phyloP scores from a whole-genome alignment of 1,139 yeast species.

The Yarrowia galli region DNA sequence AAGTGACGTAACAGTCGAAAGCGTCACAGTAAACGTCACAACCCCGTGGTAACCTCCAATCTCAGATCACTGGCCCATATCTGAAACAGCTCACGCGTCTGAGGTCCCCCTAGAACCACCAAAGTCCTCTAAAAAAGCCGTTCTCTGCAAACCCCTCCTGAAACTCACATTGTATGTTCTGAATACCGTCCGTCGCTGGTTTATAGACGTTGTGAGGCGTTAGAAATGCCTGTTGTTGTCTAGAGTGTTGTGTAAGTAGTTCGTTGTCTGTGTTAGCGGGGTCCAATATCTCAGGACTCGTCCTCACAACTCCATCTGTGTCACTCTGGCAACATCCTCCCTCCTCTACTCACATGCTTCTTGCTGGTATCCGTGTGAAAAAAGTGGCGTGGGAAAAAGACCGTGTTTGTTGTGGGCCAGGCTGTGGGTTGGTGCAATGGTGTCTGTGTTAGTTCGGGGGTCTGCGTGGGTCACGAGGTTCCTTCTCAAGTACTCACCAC shows the following conservation, averaged over 20 bases:
- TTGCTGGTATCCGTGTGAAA: not conserved
- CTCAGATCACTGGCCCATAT: too few relatives aligned
- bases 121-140: too few relatives aligned
- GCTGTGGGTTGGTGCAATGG: not conserved
- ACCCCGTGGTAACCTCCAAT: too few relatives aligned
- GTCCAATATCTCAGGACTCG: too few relatives aligned
- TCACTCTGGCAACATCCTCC: too few relatives aligned
- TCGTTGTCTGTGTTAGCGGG: constrained; percentile 6
- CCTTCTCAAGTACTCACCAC: constrained; percentile 3
- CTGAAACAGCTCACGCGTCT: too few relatives aligned
- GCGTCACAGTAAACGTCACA: too few relatives aligned
- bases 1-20: too few relatives aligned
- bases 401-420: not conserved
- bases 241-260: not conserved
- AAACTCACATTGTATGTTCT: not conserved
- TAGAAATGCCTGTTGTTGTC: not conserved
- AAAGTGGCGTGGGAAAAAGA: constrained; percentile 8
- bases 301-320: not conserved
- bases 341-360: constrained; percentile 6
- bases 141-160: not conserved
- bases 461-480: not conserved
- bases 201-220: not conserved
- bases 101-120: too few relatives aligned
- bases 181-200: not conserved
- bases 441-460: not conserved